phyloP scores from a whole-genome alignment of 1,284 basidiomycete species.

The Apiotrichum akiyoshidainum region DNA sequence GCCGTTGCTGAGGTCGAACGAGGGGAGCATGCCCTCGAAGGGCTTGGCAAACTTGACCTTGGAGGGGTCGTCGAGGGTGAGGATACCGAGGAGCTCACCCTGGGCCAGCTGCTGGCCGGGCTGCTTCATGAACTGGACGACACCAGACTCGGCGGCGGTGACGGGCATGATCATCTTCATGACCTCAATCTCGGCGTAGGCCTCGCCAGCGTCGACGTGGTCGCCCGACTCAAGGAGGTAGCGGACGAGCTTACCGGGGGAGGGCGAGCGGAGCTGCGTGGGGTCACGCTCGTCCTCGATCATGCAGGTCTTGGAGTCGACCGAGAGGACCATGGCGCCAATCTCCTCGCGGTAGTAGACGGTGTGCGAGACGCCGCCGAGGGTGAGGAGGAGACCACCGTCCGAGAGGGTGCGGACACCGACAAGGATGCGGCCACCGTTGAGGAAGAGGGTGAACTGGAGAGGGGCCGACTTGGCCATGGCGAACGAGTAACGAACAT shows the following conservation, averaged over 20 bases:
- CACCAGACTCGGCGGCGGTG: slow-evolving; percentile 90
- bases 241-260: slow-evolving; percentile 93
- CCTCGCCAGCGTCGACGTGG: slow-evolving; percentile 91
- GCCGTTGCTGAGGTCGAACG: slow-evolving; percentile 80
- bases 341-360: slow-evolving; percentile 99
- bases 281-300: slow-evolving; percentile 99
- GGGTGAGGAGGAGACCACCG: slow-evolving; percentile 85
- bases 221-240: slow-evolving; percentile 96
- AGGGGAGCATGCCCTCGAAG: slow-evolving; percentile 87
- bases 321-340: slow-evolving; percentile 85
- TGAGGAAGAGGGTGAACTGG: slow-evolving; percentile 91
- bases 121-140: slow-evolving; percentile 96
- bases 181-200: slow-evolving; percentile 98
- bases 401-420: slow-evolving; percentile 89
- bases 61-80: slow-evolving; percentile 92
- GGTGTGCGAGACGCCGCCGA: slow-evolving; percentile 94
- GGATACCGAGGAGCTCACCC: slow-evolving; percentile 97
- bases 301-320: slow-evolving; percentile 94
- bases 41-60: slow-evolving; percentile 98
- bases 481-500: slow-evolving; percentile 91
- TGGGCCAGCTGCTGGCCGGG: slow-evolving; percentile 93
- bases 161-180: slow-evolving; percentile 99
- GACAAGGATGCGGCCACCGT: slow-evolving; percentile 86
- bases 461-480: slow-evolving; percentile 84
- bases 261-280: slow-evolving; percentile 91